Percentiles rank a stretch among this genome's conserved stretches.
These are phyloP conservation scores for Penicillium odoratum DNA, from an alignment of 495 filamentous ascomycete genomes.

Conservation along the genomic window DNA sequence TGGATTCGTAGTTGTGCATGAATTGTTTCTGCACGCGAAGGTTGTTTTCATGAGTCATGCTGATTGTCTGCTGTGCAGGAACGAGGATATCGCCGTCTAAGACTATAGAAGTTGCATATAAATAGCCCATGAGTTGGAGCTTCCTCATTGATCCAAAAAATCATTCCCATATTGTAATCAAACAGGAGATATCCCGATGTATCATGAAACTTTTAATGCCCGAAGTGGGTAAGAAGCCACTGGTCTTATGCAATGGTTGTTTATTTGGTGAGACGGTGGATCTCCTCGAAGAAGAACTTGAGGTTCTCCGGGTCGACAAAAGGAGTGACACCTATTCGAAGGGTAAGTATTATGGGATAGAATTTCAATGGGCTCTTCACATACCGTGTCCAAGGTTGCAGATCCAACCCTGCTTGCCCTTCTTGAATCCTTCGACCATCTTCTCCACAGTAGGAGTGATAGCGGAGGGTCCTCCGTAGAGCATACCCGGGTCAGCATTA, in stretches of 20 bases:
- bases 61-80: constrained; percentile 49
- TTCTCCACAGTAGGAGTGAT: constrained; percentile 77
- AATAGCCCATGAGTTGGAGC: constrained; percentile 1
- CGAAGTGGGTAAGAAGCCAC: constrained; percentile 20
- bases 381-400: constrained; percentile 86
- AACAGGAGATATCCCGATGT: constrained; percentile 4
- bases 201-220: constrained; percentile 14
- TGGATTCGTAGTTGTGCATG: neutral
- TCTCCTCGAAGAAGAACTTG: constrained; percentile 90
- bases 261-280: constrained; percentile 61
- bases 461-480: constrained; percentile 79
- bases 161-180: constrained; percentile 7
- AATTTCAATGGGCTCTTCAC: constrained; percentile 19
- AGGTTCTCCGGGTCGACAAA: constrained; percentile 90
- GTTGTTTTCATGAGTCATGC: constrained; percentile 9
- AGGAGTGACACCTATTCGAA: constrained; percentile 74
- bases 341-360: constrained; percentile 17
- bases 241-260: neutral
- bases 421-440: constrained; percentile 85
- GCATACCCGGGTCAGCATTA: constrained; percentile 89
- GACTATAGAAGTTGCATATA: constrained; percentile 36
- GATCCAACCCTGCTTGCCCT: constrained; percentile 86
- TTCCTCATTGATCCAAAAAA: neutral
- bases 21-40: neutral
- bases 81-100: constrained; percentile 73